Percentiles rank a stretch among this genome's conserved stretches.
These are phyloP conservation scores for Termitomyces sp. DNA, from an alignment of 768 basidiomycete genomes.

Conservation along the genomic window DNA sequence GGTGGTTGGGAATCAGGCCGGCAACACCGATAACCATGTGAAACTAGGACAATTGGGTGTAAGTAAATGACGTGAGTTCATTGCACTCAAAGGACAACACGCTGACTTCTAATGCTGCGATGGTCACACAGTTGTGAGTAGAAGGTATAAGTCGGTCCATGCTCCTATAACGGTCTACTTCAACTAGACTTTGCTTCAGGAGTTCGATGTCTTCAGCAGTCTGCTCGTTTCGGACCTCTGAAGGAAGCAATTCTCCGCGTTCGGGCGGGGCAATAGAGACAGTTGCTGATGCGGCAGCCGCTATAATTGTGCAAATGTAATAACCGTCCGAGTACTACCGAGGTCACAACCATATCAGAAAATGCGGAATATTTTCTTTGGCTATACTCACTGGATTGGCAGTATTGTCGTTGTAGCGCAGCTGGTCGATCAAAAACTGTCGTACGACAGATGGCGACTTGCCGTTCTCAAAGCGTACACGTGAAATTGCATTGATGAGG, in stretches of 20 bases:
- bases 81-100: neutral
- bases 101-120: conserved; percentile 84
- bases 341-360: neutral
- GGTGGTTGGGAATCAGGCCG: conserved; percentile 72
- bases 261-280: conserved; percentile 77
- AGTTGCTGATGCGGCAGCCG: conserved; percentile 74
- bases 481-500: conserved; percentile 77
- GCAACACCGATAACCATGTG: conserved; percentile 74
- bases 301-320: conserved; percentile 84
- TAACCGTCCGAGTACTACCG: conserved; percentile 83
- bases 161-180: conserved; percentile 87
- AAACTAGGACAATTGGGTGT: conserved; percentile 44
- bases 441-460: conserved; percentile 84
- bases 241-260: conserved; percentile 69
- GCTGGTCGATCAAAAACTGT: conserved; percentile 84
- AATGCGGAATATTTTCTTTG: neutral
- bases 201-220: conserved; percentile 66
- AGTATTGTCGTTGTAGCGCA: conserved; percentile 96
- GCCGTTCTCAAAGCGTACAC: conserved; percentile 82
- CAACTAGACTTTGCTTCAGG: conserved; percentile 68
- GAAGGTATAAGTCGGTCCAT: conserved; percentile 96
- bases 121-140: conserved; percentile 88
- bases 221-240: conserved; percentile 61
- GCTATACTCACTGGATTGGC: conserved; percentile 64
- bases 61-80: neutral